Percentiles rank a stretch among this genome's conserved stretches.
phyloP scores from a whole-genome alignment of 2,329 filamentous ascomycete species.

The Epichloe elymi region DNA sequence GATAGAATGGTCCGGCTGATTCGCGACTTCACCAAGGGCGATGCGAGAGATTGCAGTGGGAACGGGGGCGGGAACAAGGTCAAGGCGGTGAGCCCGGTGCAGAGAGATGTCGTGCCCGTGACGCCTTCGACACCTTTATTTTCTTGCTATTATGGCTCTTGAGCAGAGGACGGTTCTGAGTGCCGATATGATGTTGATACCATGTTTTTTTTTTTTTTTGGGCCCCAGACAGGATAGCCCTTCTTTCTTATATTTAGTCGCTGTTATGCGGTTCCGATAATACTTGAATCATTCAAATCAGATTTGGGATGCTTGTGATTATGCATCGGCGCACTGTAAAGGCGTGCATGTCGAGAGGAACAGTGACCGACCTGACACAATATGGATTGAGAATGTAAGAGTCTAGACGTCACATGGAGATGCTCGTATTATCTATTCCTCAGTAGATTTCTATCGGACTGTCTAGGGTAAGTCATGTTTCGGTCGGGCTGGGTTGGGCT shows the following conservation, averaged over 20 bases:
- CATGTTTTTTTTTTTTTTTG: not conserved
- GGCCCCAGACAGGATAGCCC: not conserved
- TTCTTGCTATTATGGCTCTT: conserved; percentile 3
- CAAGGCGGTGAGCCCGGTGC: not conserved
- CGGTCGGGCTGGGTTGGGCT: too few species aligned
- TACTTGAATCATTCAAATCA: too few species aligned
- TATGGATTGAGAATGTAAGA: too few species aligned
- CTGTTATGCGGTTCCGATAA: not conserved
- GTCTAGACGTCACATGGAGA: too few species aligned
- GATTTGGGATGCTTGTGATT: too few species aligned
- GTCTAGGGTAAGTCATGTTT: too few species aligned
- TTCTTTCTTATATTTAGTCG: not conserved
- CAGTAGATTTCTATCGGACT: too few species aligned
- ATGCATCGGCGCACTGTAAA: too few species aligned
- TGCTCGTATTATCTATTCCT: too few species aligned
- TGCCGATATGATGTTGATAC: not conserved
- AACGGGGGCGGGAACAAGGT: not conserved
- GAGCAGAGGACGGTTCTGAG: not conserved
- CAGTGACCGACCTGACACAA: too few species aligned
- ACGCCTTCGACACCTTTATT: conserved; percentile 1
- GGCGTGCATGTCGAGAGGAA: too few species aligned
- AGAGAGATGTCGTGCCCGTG: not conserved
- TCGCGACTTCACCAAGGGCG: conserved; percentile 1
- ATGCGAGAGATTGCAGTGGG: not conserved
- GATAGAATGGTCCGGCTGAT: conserved; percentile 3